A percentile compares a stretch with the other conserved stretches of the same genome.
Evolutionary conservation across 140 eudicot species (phyloP).

Genomic region (Erigeron philadelphicus): DNA sequence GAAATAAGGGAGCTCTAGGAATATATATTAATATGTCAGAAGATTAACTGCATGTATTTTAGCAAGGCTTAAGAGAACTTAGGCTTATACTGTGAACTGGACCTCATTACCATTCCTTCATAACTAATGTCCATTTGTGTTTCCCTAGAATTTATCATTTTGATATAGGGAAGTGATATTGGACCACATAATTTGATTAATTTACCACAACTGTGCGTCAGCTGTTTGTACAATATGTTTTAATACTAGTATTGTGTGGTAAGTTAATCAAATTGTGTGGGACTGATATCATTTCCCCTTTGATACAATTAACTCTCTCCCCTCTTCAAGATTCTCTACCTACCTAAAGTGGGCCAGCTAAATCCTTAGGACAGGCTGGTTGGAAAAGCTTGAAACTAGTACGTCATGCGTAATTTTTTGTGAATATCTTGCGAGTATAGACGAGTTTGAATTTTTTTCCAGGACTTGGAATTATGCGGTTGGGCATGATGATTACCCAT

Average conservation of each 20-base stretch:
- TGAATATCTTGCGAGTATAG: neutral
- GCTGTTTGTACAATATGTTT: too few relatives aligned
- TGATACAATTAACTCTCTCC: constrained; percentile 12
- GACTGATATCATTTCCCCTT: neutral
- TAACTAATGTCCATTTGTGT: neutral
- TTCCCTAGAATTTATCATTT: constrained; percentile 4
- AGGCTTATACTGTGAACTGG: constrained; percentile 7
- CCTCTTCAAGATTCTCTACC: neutral
- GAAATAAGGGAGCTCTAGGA: constrained; percentile 10
- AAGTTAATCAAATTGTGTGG: too few relatives aligned
- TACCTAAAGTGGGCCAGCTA: constrained; percentile 13
- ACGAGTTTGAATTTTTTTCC: neutral
- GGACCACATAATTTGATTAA: too few relatives aligned
- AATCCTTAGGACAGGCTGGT: constrained; percentile 9
- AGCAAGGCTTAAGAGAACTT: neutral
- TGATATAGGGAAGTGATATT: too few relatives aligned
- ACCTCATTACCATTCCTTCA: constrained; percentile 1
- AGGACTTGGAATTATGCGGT: constrained; percentile 8
- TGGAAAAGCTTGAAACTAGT: constrained; percentile 13
- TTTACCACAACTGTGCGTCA: too few relatives aligned
- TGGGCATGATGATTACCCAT: constrained; percentile 16
- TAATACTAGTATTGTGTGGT: too few relatives aligned
- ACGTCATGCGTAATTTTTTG: neutral
- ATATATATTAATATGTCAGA: neutral
- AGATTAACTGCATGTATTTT: neutral